Percentiles rank a stretch among this genome's conserved stretches.
Evolutionary conservation across 2,329 filamentous ascomycete species (phyloP).

Genomic region (Furcasterigmium sp.): DNA sequence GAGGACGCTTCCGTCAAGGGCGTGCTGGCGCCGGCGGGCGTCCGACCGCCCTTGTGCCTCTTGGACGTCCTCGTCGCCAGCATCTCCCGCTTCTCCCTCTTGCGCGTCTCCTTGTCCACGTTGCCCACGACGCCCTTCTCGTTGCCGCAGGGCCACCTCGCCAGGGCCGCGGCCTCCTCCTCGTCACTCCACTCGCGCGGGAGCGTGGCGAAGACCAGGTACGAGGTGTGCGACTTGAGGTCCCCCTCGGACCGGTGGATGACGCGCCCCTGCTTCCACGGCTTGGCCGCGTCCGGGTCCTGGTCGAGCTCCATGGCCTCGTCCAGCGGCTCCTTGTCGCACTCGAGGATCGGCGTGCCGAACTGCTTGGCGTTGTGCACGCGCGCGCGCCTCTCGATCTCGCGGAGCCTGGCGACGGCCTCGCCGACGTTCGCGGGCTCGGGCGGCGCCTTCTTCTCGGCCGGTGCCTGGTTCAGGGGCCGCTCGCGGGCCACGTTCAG

Average conservation of each 20-base stretch:
- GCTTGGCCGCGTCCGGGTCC: conserved; percentile 31
- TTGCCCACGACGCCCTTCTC: conserved; percentile 48
- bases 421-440: conserved; percentile 72
- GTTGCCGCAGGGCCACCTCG: conserved; percentile 57
- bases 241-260: conserved; percentile 81
- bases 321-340: conserved; percentile 15
- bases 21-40: not conserved
- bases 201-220: conserved; percentile 86
- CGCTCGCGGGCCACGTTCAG: conserved; percentile 80
- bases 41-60: conserved; percentile 22
- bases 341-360: conserved; percentile 36
- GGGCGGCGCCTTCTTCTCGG: conserved; percentile 67
- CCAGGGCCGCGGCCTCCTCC: conserved; percentile 66
- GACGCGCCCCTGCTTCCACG: conserved; percentile 71
- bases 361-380: conserved; percentile 49
- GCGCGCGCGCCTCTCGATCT: conserved; percentile 65
- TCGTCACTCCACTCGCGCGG: conserved; percentile 81
- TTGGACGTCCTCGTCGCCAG: conserved; percentile 38
- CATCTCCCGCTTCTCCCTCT: conserved; percentile 51
- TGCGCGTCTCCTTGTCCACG: conserved; percentile 47
- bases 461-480: conserved; percentile 59
- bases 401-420: conserved; percentile 65
- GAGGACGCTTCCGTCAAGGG: not conserved
- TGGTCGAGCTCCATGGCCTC: conserved; percentile 14
- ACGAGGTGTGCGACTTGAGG: conserved; percentile 94